These are phyloP conservation scores for Olyra latifolia DNA, from an alignment of 176 grass and related monocot genomes.

Conservation along the genomic window DNA sequence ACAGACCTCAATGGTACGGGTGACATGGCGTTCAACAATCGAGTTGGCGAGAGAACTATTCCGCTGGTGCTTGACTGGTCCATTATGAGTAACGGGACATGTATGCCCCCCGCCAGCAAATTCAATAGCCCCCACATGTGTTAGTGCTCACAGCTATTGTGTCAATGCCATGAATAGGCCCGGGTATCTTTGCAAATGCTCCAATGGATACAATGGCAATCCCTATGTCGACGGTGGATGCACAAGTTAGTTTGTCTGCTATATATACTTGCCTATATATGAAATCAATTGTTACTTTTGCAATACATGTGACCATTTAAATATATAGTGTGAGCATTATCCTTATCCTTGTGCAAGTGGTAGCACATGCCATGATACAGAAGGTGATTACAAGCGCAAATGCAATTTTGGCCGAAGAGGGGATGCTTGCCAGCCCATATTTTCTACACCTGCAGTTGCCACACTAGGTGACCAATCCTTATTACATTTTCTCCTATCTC, in stretches of 20 bases:
- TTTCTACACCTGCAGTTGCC: neutral
- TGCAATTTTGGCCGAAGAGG: neutral
- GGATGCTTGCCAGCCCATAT: neutral
- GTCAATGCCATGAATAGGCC: neutral
- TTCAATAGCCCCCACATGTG: neutral
- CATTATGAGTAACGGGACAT: neutral
- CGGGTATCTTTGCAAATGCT: slow-evolving; percentile 37
- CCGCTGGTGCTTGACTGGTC: slow-evolving; percentile 42
- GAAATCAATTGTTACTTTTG: too few species aligned
- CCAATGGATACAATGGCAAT: slow-evolving; percentile 31
- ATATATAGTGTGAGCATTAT: neutral
- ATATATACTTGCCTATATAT: too few species aligned
- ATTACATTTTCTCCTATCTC: too few species aligned
- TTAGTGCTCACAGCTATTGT: neutral
- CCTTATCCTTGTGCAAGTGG: neutral
- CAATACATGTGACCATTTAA: too few species aligned
- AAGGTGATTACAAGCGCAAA: neutral
- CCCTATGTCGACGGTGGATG: slow-evolving; percentile 35
- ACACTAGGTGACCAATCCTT: too few species aligned
- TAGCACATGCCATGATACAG: neutral
- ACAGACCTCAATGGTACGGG: too few species aligned
- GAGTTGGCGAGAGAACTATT: too few species aligned
- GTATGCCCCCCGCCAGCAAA: neutral
- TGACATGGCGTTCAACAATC: too few species aligned
- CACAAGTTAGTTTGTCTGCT: slow-evolving; percentile 18